phyloP scores from a whole-genome alignment of 2,329 filamentous ascomycete genomes.

The Paecilomyces variotii region DNA sequence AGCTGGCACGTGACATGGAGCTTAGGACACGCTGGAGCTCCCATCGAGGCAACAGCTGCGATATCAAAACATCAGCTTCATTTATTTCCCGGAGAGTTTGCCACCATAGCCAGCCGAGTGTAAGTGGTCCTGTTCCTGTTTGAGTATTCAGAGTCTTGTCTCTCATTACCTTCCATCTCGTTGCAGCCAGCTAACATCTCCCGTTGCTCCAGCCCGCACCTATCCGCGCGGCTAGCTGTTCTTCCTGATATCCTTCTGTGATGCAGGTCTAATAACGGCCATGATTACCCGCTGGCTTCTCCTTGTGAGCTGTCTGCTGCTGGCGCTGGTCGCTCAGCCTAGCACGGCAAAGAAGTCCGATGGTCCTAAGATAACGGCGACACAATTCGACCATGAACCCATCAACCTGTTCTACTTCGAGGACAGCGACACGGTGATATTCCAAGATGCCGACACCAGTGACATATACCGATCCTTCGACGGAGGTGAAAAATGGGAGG shows the following conservation, averaged over 20 bases:
- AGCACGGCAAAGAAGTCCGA: constrained; percentile 47
- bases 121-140: neutral
- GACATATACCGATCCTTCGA: constrained; percentile 71
- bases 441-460: constrained; percentile 57
- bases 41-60: neutral
- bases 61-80: neutral
- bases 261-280: constrained; percentile 12
- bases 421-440: constrained; percentile 72
- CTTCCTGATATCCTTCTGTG: constrained; percentile 1
- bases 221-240: neutral
- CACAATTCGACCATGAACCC: constrained; percentile 59
- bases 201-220: neutral
- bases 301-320: constrained; percentile 43
- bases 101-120: neutral
- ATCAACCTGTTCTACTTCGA: constrained; percentile 79
- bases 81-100: neutral
- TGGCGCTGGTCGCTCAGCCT: constrained; percentile 38
- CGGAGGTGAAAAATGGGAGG: constrained; percentile 70
- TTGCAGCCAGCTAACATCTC: neutral
- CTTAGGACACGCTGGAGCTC: neutral
- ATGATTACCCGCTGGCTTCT: constrained; percentile 40
- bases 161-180: neutral
- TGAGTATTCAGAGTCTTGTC: neutral
- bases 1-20: neutral
- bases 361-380: constrained; percentile 58